phyloP scores from a whole-genome alignment of 345 rosid genomes.

The Hypericum androsaemum region DNA sequence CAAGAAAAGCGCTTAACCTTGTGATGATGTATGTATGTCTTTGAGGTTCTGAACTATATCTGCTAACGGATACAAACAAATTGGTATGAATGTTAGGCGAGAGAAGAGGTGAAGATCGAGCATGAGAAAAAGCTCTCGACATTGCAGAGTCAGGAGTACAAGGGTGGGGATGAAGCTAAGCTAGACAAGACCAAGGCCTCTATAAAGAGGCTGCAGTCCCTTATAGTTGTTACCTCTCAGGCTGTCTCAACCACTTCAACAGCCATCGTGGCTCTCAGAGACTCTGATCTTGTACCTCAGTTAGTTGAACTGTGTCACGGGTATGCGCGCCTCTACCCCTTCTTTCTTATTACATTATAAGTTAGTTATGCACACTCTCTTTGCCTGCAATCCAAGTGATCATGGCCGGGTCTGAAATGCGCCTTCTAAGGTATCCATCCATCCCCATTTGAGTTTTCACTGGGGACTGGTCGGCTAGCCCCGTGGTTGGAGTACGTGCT shows the following conservation, averaged over 20 bases:
- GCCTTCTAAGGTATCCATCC: no score
- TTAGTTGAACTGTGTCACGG: constrained; percentile 87
- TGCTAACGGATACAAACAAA: background rate
- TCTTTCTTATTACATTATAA: background rate
- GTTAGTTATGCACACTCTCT: no score
- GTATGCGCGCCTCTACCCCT: constrained; percentile 21
- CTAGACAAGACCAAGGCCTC: constrained; percentile 82
- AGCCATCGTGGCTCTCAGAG: constrained; percentile 66
- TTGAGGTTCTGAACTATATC: no score
- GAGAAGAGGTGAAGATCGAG: constrained; percentile 90
- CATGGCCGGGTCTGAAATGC: no score
- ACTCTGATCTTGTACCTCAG: constrained; percentile 86
- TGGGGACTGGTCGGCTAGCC: no score
- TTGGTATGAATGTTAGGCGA: constrained; percentile 35
- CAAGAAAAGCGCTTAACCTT: no score
- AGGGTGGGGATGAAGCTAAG: constrained; percentile 76
- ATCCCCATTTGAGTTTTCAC: no score
- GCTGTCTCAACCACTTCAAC: constrained; percentile 88
- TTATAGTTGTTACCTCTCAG: constrained; percentile 67
- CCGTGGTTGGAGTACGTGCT: no score
- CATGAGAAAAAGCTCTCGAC: constrained; percentile 73
- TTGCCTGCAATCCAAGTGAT: no score
- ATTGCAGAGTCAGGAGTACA: constrained; percentile 87
- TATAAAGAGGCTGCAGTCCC: constrained; percentile 61
- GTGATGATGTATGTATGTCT: no score